Evolutionary conservation across 1,284 basidiomycete species (phyloP), one percentile per base, ranked within the genome.

Genomic region (Salmacisia buchloeana): DNA sequence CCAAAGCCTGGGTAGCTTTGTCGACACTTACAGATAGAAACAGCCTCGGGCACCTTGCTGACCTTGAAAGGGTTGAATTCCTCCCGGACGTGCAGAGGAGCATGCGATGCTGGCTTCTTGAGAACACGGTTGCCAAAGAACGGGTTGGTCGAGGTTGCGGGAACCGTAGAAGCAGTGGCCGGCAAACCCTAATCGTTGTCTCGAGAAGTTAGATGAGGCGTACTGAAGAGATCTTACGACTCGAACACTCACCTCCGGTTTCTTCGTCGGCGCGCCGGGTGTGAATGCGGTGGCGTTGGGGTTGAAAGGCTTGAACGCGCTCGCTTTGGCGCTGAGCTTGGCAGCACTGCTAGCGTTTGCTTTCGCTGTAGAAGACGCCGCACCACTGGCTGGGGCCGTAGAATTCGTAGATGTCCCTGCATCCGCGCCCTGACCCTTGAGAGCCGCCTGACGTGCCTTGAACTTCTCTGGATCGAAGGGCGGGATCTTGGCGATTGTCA

Each of bases 41-140:
- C 81, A 12, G 91, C 86, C 64, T 90, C 88, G 6, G 84, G 85
- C 61, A 92, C 87, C 80, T 91, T 92, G 78, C 85, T 85, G 74
- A 87, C 86, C 82, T 92, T 92, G 84, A 92, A 94, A 29, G 92
- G 91, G 81, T 93, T 94, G 80, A 96, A 97, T 75, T 96, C 93
- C 72, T 94, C 90, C 81, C 92, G 90, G 73, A 92, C 85, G 76
- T 91, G 89, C 46, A 92, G 86, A 23, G 85, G 63, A 13, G 63
- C 60, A 1, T 65, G 46, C 5, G 82, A 81, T 46, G 83, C 83
- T 81, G 89, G 89, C 84, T 91, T 91, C 79, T 88, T 85, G 41
- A 81, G 78, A 27, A 83, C 81, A 39, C 88, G 87, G 43, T 86
- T 84, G 58, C 90, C 90, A 79, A 94, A 96, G 87, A 96, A 97